Evolutionary conservation across 176 grass and related monocot species (phyloP), one percentile per base, ranked within the genome.

Genomic region (Aegilops sharonensis): DNA sequence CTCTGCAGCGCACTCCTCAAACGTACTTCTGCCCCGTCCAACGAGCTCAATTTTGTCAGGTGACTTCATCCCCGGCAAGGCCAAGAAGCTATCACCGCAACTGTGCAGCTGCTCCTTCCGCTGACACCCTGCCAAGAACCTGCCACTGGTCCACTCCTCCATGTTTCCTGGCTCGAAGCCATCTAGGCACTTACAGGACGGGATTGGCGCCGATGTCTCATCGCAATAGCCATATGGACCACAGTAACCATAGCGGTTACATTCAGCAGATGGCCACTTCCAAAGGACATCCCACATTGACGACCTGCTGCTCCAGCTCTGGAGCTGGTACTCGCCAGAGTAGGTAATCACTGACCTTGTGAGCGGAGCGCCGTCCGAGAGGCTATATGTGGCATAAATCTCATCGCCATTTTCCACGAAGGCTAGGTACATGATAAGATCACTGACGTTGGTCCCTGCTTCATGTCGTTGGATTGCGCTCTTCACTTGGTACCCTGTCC

Each of bases 211-310:
- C 7, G 18, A 17, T 8, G 85, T 70, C 21, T 1, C 1, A 36
- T 90, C 79, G 13, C 91, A 93, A 64, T 79, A 93, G 8, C 88
- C 85, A 36, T 54, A 76, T 2, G 72, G 57, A 14, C 91, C 91
- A 11, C 91, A 93, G 9, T 18, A 40, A 14, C 54, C 81, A 31
- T 82, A 93, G 4, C 4, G 2, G 20, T 5, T 77, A 21, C 87
- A 88, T 10, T 8, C 17, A 25, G 47, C 0, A 1, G 10, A 0
- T 0, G 73, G 73, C 36, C 9, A 71, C 13, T 1, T 10, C 0
- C 2, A 23, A 3, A 90, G 8, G 0, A 14, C 8, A 0, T 14
- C 13, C 78, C 88, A 86, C 1, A 13, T 18, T 4, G 54, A 78
- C 5, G 50, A 64, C 0, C 8, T n/a, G 43, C 7, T n/a, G 50